Evolutionary conservation across 2,329 filamentous ascomycete genomes (phyloP), one percentile per base, ranked within the genome.

Genomic region (Talaromyces funiculosus): DNA sequence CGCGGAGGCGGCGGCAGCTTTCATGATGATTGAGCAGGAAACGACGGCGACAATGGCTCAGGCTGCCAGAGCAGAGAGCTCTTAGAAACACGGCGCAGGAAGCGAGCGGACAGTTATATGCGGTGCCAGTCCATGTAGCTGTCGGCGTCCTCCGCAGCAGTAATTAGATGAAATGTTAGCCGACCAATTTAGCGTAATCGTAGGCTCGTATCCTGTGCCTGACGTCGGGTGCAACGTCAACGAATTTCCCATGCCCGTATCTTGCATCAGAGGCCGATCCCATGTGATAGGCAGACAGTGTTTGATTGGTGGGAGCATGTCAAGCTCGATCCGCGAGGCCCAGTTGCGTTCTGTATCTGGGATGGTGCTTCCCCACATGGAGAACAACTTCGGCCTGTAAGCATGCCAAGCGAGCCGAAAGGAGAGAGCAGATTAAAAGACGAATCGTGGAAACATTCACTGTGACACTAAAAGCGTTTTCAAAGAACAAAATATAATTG

Each of bases 1-100:
- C 42, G 37, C 54, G 20, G 60, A 61, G 22, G 55, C 55, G 38
- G 60, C 24, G 40, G 60, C 49, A 18, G 45, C 18, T 43, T 58
- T 61, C 60, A 61, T 61, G 31, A 10, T 35, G 37, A 8, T 3
- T 16, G 24, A 56, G 29, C 26, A 14, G 24, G 59, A n/a, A 24
- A 33, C 53, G 31, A 33, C 29, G 37, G 29, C 29, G 31, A n/a
- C 18, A 35, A 24, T 20, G 35, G n/a, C 35, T 24, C 9, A 3
- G 9, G n/a, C n/a, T n/a, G n/a, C n/a, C n/a, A n/a, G n/a, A n/a
- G n/a, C n/a, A n/a, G n/a, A n/a, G n/a, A n/a, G n/a, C n/a, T n/a
- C n/a, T n/a, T n/a, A n/a, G n/a, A n/a, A n/a, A n/a, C n/a, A n/a
- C n/a, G n/a, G n/a, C n/a, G n/a, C n/a, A n/a, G n/a, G n/a, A n/a